Percentiles rank a stretch among this genome's conserved stretches.
Conservation (phyloP, 1,139 yeast species). For the Pichia norvegensis region DNA sequence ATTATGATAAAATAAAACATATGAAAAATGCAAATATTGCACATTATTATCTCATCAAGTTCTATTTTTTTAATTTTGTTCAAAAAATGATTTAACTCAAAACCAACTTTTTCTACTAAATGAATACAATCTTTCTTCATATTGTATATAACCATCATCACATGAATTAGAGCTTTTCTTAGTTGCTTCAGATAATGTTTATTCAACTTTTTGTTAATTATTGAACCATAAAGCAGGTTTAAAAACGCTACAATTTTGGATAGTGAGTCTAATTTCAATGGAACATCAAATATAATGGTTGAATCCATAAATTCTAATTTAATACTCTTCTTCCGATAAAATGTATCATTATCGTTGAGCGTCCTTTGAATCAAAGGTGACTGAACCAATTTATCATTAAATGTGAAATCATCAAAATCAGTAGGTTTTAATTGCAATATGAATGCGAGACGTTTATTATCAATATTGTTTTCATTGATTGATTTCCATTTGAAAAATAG, state of each 20-base stretch:
- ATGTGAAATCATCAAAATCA: slow-evolving; percentile 2
- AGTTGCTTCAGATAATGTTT: slow-evolving; percentile 9
- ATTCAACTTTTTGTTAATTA: slow-evolving; percentile 2
- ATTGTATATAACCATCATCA: slow-evolving; percentile 22
- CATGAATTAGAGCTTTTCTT: slow-evolving; percentile 20
- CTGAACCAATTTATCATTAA: slow-evolving; percentile 1
- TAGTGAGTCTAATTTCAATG: slow-evolving; percentile 1
- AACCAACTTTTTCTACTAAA: slow-evolving; percentile 9
- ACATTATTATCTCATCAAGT: slow-evolving; percentile 2
- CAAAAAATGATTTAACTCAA: slow-evolving; percentile 10
- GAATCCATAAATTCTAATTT: slow-evolving; percentile 2
- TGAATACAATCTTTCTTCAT: slow-evolving; percentile 9
- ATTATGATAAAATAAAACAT: slow-evolving; percentile 16
- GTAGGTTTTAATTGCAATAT: slow-evolving; percentile 6
- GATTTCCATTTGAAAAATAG: not conserved
- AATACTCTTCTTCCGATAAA: slow-evolving; percentile 4
- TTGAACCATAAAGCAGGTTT: slow-evolving; percentile 7
- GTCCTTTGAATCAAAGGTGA: slow-evolving; percentile 3
- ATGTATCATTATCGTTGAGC: not conserved
- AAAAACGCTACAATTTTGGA: slow-evolving; percentile 12
- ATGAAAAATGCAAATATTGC: slow-evolving; percentile 20
- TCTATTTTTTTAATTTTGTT: slow-evolving; percentile 1
- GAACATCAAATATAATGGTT: slow-evolving; percentile 2
- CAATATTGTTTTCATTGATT: not conserved
- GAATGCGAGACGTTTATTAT: slow-evolving; percentile 2